Conservation (phyloP, 2,329 filamentous ascomycete species). For the Diplodia sapinea region DNA sequence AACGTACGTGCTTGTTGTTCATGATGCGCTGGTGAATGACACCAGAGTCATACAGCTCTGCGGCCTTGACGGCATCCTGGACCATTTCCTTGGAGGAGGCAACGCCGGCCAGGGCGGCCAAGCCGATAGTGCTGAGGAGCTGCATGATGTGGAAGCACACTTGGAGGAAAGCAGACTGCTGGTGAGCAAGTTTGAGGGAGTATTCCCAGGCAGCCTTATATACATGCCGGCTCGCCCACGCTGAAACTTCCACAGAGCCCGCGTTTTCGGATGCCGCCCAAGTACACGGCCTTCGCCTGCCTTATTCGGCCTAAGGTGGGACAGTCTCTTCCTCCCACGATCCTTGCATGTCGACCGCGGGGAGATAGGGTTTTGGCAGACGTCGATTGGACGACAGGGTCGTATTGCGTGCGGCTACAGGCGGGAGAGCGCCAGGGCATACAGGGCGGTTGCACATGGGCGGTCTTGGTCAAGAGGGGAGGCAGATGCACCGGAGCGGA, state of each 20-base stretch:
- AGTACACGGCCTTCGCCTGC: constrained; percentile 4
- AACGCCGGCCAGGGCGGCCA: constrained; percentile 43
- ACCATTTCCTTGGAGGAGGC: constrained; percentile 41
- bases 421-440: constrained; percentile 16
- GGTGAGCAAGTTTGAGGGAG: constrained; percentile 8
- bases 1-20: constrained; percentile 40
- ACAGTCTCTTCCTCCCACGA: background rate
- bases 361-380: constrained; percentile 4
- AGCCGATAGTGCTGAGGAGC: constrained; percentile 22
- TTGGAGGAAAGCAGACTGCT: constrained; percentile 9
- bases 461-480: constrained; percentile 14
- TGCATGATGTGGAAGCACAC: constrained; percentile 19
- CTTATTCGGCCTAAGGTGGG: constrained; percentile 10
- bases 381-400: constrained; percentile 17
- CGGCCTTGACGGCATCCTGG: constrained; percentile 44
- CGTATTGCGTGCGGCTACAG: constrained; percentile 21
- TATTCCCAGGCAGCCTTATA: constrained; percentile 6
- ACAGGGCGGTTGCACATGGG: constrained; percentile 8
- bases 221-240: background rate
- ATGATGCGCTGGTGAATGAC: constrained; percentile 47
- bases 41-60: constrained; percentile 49
- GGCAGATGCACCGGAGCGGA: constrained; percentile 1
- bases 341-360: constrained; percentile 12
- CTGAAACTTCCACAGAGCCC: constrained; percentile 12
- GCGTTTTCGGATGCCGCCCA: constrained; percentile 11